Conservation (phyloP, 371 early-diverging fungal genomes). For the Lichtheimia corymbifera region DNA sequence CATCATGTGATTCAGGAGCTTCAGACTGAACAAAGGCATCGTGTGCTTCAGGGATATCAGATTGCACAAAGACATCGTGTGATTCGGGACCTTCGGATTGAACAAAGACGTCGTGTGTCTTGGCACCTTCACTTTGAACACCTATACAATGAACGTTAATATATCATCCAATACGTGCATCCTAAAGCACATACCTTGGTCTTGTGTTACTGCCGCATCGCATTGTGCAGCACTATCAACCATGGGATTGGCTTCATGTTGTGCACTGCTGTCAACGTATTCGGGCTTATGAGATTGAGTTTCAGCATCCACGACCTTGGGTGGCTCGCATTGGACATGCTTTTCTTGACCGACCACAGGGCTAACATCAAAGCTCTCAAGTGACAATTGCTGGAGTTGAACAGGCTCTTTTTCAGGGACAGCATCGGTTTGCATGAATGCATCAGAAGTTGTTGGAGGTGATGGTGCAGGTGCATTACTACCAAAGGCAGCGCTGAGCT, state of each 20-base stretch:
- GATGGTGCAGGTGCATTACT: slow-evolving; percentile 10
- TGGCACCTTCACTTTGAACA: slow-evolving; percentile 5
- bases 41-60: not conserved
- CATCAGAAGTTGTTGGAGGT: slow-evolving; percentile 2
- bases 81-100: slow-evolving; percentile 12
- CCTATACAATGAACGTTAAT: not conserved
- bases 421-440: slow-evolving; percentile 4
- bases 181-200: slow-evolving; percentile 10
- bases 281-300: slow-evolving; percentile 6
- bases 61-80: not conserved
- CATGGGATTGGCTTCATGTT: not conserved
- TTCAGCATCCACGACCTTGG: slow-evolving; percentile 7
- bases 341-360: not conserved
- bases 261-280: slow-evolving; percentile 8
- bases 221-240: slow-evolving; percentile 3
- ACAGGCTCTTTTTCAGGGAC: not conserved
- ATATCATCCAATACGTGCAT: slow-evolving; percentile 1
- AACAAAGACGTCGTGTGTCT: slow-evolving; percentile 1
- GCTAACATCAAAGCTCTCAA: slow-evolving; percentile 1
- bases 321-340: not conserved
- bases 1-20: not conserved
- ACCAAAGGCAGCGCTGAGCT: slow-evolving; percentile 20
- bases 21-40: slow-evolving; percentile 10
- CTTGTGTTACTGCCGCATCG: slow-evolving; percentile 11
- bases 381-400: not conserved